Evolutionary conservation across 2,329 filamentous ascomycete species (phyloP).

Genomic region (Fusarium nelsonii): DNA sequence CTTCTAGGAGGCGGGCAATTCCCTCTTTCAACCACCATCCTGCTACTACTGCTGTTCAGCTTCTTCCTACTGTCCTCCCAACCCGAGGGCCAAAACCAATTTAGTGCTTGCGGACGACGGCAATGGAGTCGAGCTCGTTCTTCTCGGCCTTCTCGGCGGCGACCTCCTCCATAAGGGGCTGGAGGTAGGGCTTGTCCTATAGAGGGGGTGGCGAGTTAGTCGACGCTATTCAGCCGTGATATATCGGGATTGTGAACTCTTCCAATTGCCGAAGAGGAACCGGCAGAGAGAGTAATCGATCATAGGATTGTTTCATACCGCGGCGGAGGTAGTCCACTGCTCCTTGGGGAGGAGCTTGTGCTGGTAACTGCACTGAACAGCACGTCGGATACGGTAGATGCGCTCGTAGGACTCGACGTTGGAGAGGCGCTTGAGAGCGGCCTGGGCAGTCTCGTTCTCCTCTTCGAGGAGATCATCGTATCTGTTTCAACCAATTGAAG

Average conservation of each 20-base stretch:
- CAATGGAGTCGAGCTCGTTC: slow-evolving; percentile 64
- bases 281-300: slow-evolving; percentile 8
- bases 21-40: slow-evolving; percentile 42
- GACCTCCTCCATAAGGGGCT: slow-evolving; percentile 65
- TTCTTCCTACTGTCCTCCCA: slow-evolving; percentile 20
- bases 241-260: slow-evolving; percentile 33
- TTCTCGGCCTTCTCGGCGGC: slow-evolving; percentile 64
- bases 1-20: slow-evolving; percentile 40
- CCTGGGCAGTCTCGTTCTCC: slow-evolving; percentile 87
- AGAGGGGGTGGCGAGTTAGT: slow-evolving; percentile 34
- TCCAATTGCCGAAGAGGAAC: slow-evolving; percentile 36
- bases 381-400: slow-evolving; percentile 95
- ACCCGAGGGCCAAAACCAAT: slow-evolving; percentile 13
- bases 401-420: slow-evolving; percentile 95
- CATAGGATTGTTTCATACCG: slow-evolving; percentile 54
- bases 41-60: slow-evolving; percentile 33
- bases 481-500: slow-evolving; percentile 61
- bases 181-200: slow-evolving; percentile 67
- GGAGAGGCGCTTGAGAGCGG: slow-evolving; percentile 89
- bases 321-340: slow-evolving; percentile 70
- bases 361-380: slow-evolving; percentile 79
- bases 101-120: slow-evolving; percentile 64
- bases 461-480: slow-evolving; percentile 95
- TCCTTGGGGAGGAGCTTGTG: slow-evolving; percentile 74
- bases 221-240: slow-evolving; percentile 13